Conservation (phyloP, 345 rosid species). For the Eucalyptus shirleyi region DNA sequence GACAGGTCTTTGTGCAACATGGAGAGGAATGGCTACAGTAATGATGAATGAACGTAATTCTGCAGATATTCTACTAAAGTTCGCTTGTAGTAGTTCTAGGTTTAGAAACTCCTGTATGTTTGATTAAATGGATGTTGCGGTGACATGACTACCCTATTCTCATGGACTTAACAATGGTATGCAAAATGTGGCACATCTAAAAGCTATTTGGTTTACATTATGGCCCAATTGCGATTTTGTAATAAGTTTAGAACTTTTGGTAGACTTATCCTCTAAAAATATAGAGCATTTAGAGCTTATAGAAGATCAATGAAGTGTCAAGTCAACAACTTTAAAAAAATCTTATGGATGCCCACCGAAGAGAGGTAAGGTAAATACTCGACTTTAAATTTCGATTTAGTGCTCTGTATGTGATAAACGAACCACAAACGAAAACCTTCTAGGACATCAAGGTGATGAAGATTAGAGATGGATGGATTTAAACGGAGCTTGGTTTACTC, state of each 20-base stretch:
- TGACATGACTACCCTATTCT: background rate
- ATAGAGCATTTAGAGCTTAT: too few relatives aligned
- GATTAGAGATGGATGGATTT: background rate
- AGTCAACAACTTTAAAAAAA: background rate
- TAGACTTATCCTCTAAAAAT: too few relatives aligned
- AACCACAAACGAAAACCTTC: background rate
- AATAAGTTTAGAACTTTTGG: too few relatives aligned
- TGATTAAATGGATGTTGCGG: background rate
- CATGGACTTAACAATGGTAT: background rate
- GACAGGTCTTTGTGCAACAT: too few relatives aligned
- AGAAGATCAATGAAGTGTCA: background rate
- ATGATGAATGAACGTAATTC: background rate
- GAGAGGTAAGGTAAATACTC: background rate
- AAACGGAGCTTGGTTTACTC: background rate
- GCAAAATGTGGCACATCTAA: background rate
- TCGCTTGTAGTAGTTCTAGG: background rate
- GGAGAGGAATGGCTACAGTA: background rate
- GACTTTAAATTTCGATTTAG: background rate
- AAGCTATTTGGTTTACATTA: background rate
- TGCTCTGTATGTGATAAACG: background rate
- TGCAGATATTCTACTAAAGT: background rate
- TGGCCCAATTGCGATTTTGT: too few relatives aligned
- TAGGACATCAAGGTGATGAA: background rate
- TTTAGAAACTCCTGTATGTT: background rate
- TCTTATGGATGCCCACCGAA: accelerated